phyloP scores from a whole-genome alignment of 1,139 yeast species.

The Tardiomyces depauwii region DNA sequence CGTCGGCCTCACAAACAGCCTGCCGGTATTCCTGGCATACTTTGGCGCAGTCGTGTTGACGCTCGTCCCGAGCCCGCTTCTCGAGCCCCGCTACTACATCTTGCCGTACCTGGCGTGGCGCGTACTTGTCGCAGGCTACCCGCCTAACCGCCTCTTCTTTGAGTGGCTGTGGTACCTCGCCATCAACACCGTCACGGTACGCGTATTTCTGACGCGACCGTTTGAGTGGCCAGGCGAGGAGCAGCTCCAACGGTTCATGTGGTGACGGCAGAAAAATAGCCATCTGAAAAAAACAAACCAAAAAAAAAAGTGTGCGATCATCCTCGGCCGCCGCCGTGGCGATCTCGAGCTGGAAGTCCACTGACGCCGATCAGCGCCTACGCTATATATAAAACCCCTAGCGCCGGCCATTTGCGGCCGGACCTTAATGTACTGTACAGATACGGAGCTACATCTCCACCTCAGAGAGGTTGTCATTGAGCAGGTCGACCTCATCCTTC shows the following conservation, averaged over 20 bases:
- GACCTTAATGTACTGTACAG: not conserved
- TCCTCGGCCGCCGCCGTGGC: too few relatives aligned
- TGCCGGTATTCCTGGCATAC: slow-evolving; percentile 29
- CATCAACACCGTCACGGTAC: slow-evolving; percentile 42
- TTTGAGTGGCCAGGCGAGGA: slow-evolving; percentile 62
- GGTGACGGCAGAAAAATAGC: slow-evolving; percentile 36
- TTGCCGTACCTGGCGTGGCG: slow-evolving; percentile 73
- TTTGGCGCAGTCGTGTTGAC: slow-evolving; percentile 46
- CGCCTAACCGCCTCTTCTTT: slow-evolving; percentile 27
- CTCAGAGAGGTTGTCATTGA: not conserved
- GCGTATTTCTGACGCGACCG: slow-evolving; percentile 48
- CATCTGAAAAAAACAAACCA: too few relatives aligned
- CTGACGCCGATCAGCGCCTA: too few relatives aligned
- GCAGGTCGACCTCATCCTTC: not conserved
- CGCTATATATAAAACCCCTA: not conserved
- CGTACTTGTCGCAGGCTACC: slow-evolving; percentile 1
- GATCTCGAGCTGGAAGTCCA: too few relatives aligned
- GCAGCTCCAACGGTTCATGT: slow-evolving; percentile 66
- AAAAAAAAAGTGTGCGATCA: too few relatives aligned
- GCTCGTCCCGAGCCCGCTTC: slow-evolving; percentile 76
- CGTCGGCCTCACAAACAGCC: slow-evolving; percentile 2
- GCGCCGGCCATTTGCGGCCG: too few relatives aligned
- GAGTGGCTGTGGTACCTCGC: slow-evolving; percentile 54
- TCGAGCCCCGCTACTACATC: slow-evolving; percentile 89
- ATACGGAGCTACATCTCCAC: not conserved